Percentiles rank a stretch among this genome's conserved stretches.
These are phyloP conservation scores for Torrubiella hemipterigena DNA, from an alignment of 2,329 filamentous ascomycete genomes.

Conservation along the genomic window DNA sequence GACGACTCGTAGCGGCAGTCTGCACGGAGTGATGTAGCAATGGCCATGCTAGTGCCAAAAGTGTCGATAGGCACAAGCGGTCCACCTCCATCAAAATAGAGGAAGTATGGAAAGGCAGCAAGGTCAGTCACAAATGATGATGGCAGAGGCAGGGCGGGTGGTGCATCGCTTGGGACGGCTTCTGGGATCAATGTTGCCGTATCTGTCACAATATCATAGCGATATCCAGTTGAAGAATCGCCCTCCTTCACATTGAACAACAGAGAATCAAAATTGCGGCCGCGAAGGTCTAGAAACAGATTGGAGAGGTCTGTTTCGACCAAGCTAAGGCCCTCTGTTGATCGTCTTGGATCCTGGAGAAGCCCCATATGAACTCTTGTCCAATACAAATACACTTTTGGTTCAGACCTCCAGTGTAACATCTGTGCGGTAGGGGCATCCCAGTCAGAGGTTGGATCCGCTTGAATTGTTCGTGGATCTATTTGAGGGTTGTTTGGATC, in stretches of 20 bases:
- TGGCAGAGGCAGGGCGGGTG: neutral
- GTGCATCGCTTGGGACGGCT: conserved; percentile 1
- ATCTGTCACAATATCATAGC: conserved; percentile 4
- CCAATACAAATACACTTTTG: conserved; percentile 2
- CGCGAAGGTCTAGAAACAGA: conserved; percentile 2
- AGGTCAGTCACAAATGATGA: neutral
- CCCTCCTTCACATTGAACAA: conserved; percentile 1
- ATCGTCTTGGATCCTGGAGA: conserved; percentile 2
- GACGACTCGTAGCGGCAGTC: conserved; percentile 3
- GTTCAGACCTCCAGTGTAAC: conserved; percentile 2
- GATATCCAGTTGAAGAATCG: conserved; percentile 2
- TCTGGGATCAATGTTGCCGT: conserved; percentile 3
- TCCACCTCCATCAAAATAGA: conserved; percentile 2
- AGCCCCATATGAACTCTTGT: conserved; percentile 3
- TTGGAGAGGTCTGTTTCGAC: neutral
- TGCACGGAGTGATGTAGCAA: conserved; percentile 1
- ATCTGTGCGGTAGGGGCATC: conserved; percentile 3
- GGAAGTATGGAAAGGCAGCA: conserved; percentile 3
- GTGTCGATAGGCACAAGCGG: conserved; percentile 2
- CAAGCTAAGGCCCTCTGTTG: conserved; percentile 3
- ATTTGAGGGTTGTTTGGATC: conserved; percentile 1
- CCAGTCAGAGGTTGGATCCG: conserved; percentile 5
- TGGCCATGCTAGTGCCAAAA: conserved; percentile 1
- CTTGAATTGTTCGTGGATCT: conserved; percentile 4
- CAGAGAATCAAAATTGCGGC: conserved; percentile 3